Evolutionary conservation across 1,284 basidiomycete genomes (phyloP).

Genomic region (Pisolithus thermaeus): DNA sequence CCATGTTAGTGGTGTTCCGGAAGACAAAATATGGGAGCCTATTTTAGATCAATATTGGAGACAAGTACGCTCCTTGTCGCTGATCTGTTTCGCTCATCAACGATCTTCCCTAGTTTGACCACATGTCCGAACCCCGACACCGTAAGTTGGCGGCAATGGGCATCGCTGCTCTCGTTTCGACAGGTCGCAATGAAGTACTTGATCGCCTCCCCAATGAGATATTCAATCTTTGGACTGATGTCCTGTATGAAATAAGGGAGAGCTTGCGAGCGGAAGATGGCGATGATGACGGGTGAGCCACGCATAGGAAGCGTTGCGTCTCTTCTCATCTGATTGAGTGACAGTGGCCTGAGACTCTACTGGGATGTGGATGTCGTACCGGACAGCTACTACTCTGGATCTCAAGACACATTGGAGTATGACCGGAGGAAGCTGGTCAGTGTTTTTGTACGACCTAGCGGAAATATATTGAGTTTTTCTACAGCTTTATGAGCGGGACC

Average conservation of each 20-base stretch:
- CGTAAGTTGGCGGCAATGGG: conserved; percentile 73
- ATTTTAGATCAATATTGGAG: conserved; percentile 78
- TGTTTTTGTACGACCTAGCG: conserved; percentile 4
- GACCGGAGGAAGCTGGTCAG: conserved; percentile 61
- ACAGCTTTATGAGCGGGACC: conserved; percentile 64
- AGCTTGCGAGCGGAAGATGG: conserved; percentile 39
- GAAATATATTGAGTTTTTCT: conserved; percentile 7
- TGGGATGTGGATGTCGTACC: conserved; percentile 64
- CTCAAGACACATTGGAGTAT: conserved; percentile 64
- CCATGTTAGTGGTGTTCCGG: conserved; percentile 38
- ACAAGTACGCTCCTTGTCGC: conserved; percentile 41
- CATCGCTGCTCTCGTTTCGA: conserved; percentile 65
- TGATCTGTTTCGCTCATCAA: conserved; percentile 2
- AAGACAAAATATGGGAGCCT: conserved; percentile 54
- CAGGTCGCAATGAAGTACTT: conserved; percentile 64
- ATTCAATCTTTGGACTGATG: conserved; percentile 88
- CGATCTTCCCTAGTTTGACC: conserved; percentile 62
- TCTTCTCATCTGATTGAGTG: neutral
- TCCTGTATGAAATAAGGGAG: conserved; percentile 83
- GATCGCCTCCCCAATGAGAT: conserved; percentile 65
- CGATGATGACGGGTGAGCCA: conserved; percentile 30
- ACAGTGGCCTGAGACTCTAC: conserved; percentile 42
- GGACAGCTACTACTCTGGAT: conserved; percentile 47
- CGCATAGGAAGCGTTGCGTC: neutral
- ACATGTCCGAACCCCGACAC: conserved; percentile 73